Conservation (phyloP, 805 yeast genomes). For the Ogataea henricii region DNA sequence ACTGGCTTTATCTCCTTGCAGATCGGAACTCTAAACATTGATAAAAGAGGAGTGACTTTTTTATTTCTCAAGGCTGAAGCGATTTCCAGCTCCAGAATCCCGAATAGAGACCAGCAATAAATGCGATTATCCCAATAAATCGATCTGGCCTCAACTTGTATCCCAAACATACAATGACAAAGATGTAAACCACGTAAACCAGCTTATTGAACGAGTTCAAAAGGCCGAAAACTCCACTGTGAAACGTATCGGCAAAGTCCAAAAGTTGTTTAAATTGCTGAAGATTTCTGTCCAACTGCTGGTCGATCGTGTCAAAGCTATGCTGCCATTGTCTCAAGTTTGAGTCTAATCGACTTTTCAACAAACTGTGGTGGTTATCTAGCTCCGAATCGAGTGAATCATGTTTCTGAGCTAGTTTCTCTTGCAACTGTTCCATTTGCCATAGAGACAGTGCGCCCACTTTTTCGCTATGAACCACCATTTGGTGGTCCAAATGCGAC, state of each 20-base stretch:
- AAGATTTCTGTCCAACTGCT: slow-evolving; percentile 8
- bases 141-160: background rate
- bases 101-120: background rate
- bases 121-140: background rate
- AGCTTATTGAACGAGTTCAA: slow-evolving; percentile 3
- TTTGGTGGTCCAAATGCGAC: slow-evolving; percentile 3
- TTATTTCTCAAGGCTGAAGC: background rate
- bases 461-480: slow-evolving; percentile 4
- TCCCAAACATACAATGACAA: background rate
- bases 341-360: background rate
- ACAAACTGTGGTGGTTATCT: slow-evolving; percentile 1
- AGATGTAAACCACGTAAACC: slow-evolving; percentile 1
- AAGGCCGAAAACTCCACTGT: background rate
- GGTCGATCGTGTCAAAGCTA: slow-evolving; percentile 4
- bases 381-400: slow-evolving; percentile 6
- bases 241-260: slow-evolving; percentile 4
- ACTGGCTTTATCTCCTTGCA: too few species aligned
- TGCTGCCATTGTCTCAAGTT: slow-evolving; percentile 9
- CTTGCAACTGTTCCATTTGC: slow-evolving; percentile 5
- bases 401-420: slow-evolving; percentile 8
- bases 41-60: background rate
- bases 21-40: too few species aligned
- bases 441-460: background rate
- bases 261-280: slow-evolving; percentile 12
- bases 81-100: background rate